A percentile compares a stretch with the other conserved stretches of the same genome.
These are phyloP conservation scores for Pyrus hybrid DNA, from an alignment of 331 rosid genomes.

Conservation along the genomic window DNA sequence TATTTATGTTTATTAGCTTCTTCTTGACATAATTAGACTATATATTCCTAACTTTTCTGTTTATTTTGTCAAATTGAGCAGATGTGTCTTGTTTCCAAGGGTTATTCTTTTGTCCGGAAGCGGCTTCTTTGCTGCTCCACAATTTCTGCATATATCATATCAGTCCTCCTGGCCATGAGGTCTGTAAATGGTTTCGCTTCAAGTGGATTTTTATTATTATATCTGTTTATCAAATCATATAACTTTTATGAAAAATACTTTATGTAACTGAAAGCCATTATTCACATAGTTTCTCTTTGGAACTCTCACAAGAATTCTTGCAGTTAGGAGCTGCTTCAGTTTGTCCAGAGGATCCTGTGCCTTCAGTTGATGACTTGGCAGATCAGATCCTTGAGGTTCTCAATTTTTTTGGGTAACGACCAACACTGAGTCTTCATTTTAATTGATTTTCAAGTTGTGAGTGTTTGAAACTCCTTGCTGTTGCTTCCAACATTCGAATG, in stretches of 20 bases:
- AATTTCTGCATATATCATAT: slow-evolving; percentile 94
- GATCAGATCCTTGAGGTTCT: slow-evolving; percentile 87
- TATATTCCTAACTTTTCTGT: not conserved
- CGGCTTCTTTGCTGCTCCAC: slow-evolving; percentile 87
- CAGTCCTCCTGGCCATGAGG: slow-evolving; percentile 98
- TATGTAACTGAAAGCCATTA: slow-evolving; percentile 24
- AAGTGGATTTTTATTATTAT: slow-evolving; percentile 3
- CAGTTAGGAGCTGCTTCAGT: slow-evolving; percentile 92
- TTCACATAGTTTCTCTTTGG: slow-evolving; percentile 59
- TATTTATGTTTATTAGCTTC: not conserved
- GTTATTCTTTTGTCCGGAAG: slow-evolving; percentile 88
- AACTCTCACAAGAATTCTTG: slow-evolving; percentile 73
- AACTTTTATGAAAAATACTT: not conserved
- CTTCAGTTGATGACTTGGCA: slow-evolving; percentile 76
- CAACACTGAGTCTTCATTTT: not conserved
- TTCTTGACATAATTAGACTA: not conserved
- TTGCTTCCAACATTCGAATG: not conserved
- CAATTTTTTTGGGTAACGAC: slow-evolving; percentile 63
- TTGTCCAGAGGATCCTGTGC: slow-evolving; percentile 53
- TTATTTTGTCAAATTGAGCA: slow-evolving; percentile 23
- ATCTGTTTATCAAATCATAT: not conserved
- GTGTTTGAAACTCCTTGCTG: not conserved
- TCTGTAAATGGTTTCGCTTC: slow-evolving; percentile 37
- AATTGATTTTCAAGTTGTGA: not conserved
- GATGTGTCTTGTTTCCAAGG: slow-evolving; percentile 97